Conservation (phyloP, 225 moss, liverwort and hornwort genomes). For the Thuidium tamariscinum region DNA sequence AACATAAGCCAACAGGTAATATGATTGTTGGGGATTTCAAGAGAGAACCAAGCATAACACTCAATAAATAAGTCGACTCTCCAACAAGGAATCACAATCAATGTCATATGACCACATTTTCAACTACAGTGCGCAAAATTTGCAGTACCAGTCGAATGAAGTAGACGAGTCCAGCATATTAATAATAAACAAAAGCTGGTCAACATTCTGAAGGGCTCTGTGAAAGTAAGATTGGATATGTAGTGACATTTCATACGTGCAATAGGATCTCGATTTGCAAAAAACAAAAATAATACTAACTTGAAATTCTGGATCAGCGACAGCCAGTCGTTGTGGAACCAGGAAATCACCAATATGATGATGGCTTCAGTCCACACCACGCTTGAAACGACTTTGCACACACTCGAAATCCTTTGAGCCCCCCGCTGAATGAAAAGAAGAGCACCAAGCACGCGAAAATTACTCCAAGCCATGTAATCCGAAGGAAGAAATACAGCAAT, state of each 20-base stretch:
- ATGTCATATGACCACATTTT: not conserved
- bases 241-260: not conserved
- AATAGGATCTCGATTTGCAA: not conserved
- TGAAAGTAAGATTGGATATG: not conserved
- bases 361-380: constrained; percentile 55
- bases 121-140: not conserved
- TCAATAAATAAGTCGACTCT: not conserved
- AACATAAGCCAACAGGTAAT: not conserved
- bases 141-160: not conserved
- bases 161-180: not conserved
- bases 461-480: not conserved
- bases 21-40: not conserved
- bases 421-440: constrained; percentile 45
- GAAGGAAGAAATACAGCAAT: not conserved
- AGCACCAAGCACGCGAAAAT: not conserved
- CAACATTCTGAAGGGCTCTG: not conserved
- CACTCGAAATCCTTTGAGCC: constrained; percentile 51
- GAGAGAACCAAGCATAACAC: not conserved
- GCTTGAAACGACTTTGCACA: constrained; percentile 45
- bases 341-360: constrained; percentile 48
- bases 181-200: not conserved
- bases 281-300: constrained; percentile 24
- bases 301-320: constrained; percentile 73
- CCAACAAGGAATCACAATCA: not conserved
- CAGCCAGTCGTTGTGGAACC: constrained; percentile 73